Evolutionary conservation across 352 stramenopile genomes (phyloP), one percentile per base, ranked within the genome.

Genomic region (Phytophthora tubulina): DNA sequence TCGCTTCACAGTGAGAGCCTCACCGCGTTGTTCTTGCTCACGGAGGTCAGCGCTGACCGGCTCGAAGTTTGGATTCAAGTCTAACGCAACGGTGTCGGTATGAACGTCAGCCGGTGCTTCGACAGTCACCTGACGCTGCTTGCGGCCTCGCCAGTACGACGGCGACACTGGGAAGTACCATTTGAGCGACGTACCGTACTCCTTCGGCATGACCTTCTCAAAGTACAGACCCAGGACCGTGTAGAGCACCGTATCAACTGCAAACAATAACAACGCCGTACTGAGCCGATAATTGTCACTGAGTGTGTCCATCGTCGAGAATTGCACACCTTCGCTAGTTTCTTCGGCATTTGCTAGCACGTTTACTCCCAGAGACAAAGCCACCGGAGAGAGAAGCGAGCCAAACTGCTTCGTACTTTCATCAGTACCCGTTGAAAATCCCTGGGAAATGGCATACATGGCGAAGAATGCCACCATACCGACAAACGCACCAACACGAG

Each of bases 81-180:
- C 76, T 0, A 79, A 27, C 1, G 67, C 59, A 6, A 88, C 63
- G 45, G 73, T 73, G 17, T 82, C 63, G 8, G 73, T 49, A 2
- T 71, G 48, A 4, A 56, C 27, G 10, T 15, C 15, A 9, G n/a
- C 7, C 7, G n/a, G 44, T 21, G 6, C 14, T 27, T 64, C 48
- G 6, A 48, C 2, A 3, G 53, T 58, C n/a, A 53, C 45, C 46
- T 39, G 41, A 30, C 14, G 32, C 17, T 64, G 44, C 33, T 62
- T 55, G 15, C 62, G 58, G 11, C 46, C 58, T 15, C 62, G 50
- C 73, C 73, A 80, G 39, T 80, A 80, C 17, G 71, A 78, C 1
- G 80, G 80, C 3, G 85, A 90, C 13, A 97, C 42, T 0, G 88
- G 81, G 70, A 99, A 99, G 71, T 98, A 97, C 86, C 91, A 98